These are phyloP conservation scores for Ettlia oleoabundans DNA, from an alignment of 139 green algal genomes.

Conservation along the genomic window DNA sequence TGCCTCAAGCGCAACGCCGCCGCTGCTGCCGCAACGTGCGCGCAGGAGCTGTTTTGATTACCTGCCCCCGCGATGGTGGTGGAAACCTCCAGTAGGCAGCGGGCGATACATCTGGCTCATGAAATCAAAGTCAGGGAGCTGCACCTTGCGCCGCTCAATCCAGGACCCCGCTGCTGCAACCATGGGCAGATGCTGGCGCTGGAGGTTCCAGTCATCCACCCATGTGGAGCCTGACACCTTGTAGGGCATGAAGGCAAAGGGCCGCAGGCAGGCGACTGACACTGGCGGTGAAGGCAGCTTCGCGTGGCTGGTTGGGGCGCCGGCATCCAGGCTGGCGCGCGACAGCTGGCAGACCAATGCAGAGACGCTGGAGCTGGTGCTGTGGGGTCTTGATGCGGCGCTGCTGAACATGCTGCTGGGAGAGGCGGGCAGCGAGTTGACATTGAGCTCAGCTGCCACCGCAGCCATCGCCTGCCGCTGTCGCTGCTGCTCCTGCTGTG, in stretches of 20 bases:
- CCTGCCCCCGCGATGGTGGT: neutral
- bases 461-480: neutral
- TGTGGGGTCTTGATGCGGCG: neutral
- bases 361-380: neutral
- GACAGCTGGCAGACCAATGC: neutral
- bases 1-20: neutral
- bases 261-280: slow-evolving; percentile 19
- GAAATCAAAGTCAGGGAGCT: slow-evolving; percentile 35
- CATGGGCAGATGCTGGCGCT: slow-evolving; percentile 39
- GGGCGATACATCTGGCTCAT: slow-evolving; percentile 15
- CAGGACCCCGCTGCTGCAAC: slow-evolving; percentile 29
- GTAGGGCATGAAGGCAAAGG: slow-evolving; percentile 43
- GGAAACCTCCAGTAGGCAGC: neutral
- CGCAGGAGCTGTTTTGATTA: neutral
- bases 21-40: neutral
- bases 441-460: neutral
- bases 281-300: neutral
- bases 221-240: slow-evolving; percentile 28
- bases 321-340: neutral
- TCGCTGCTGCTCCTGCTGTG: neutral
- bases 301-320: too few relatives aligned
- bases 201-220: slow-evolving; percentile 32
- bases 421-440: neutral
- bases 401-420: neutral
- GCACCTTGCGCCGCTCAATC: slow-evolving; percentile 35